Evolutionary conservation across 2,329 filamentous ascomycete species (phyloP), one percentile per base, ranked within the genome.

Genomic region (Fusarium oxysporum): DNA sequence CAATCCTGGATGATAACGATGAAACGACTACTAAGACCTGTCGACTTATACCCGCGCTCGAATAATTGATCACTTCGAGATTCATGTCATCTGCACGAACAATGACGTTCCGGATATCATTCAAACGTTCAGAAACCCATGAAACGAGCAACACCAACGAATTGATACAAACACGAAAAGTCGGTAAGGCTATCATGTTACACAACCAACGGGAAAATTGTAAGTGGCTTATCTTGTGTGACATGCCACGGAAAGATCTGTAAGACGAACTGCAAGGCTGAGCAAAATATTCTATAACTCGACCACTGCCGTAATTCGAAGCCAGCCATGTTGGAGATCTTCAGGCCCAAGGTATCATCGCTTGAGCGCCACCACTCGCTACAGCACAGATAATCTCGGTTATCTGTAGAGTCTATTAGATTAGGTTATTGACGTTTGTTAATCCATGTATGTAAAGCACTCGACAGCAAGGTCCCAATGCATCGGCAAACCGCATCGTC

Each of bases 401-500:
- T 28, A 51, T 51, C 62, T 64, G 23, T 25, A 51, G 16, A 23
- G 11, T 14, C 43, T 8, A n/a, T 21, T 35, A 13, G 11, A 38
- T 40, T 61, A 37, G 17, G 40, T 35, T 32, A 45, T 37, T 23
- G 12, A n/a, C 25, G 30, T 33, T 19, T 28, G 33, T 19, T 16
- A 37, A 30, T 47, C 33, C n/a, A 14, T 43, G 43, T 14, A 17
- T 25, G 25, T n/a, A 13, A 38, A 37, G 32, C 32, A 23, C 41
- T 47, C 38, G 32, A 41, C 25, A 53, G 55, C 28, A 53, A 21
- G 32, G 40, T 38, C 35, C 38, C 41, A 47, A 43, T 40, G 35
- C 45, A 43, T 50, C 51, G 66, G 66, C 45, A 50, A 58, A 45
- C 66, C 19, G 65, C 66, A 69, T 68, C 40, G 11, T 51, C 65